A percentile compares a stretch with the other conserved stretches of the same genome.
phyloP scores from a whole-genome alignment of 2,329 filamentous ascomycete genomes.

The Penicillium sp. region DNA sequence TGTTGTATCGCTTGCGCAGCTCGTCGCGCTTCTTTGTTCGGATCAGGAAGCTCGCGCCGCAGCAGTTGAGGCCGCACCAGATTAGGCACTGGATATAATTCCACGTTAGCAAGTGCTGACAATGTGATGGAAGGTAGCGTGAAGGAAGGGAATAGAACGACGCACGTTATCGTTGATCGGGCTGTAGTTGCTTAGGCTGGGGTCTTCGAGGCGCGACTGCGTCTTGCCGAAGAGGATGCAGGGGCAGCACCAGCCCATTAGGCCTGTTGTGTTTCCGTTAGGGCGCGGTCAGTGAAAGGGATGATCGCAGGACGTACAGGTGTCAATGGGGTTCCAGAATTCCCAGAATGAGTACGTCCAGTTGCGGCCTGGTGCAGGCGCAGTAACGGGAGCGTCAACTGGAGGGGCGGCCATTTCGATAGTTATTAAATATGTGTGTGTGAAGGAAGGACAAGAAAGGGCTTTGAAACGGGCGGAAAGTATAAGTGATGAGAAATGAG shows the following conservation, averaged over 20 bases:
- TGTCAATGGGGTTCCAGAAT: slow-evolving; percentile 15
- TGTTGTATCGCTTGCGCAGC: slow-evolving; percentile 5
- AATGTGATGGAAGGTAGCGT: background rate
- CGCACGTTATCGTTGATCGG: slow-evolving; percentile 12
- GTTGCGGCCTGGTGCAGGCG: background rate
- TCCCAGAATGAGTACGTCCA: slow-evolving; percentile 16
- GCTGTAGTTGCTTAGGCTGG: slow-evolving; percentile 8
- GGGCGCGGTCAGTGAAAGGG: no score
- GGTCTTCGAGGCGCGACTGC: slow-evolving; percentile 13
- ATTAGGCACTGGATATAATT: slow-evolving; percentile 8
- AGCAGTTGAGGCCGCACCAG: slow-evolving; percentile 16
- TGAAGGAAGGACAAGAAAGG: background rate
- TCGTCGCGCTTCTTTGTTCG: slow-evolving; percentile 13
- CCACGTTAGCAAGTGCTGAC: no score
- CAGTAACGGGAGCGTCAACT: background rate
- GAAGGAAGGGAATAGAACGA: background rate
- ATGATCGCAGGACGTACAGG: background rate
- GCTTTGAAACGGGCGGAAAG: background rate
- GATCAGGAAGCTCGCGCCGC: slow-evolving; percentile 12
- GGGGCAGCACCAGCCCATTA: slow-evolving; percentile 17
- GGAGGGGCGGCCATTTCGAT: background rate
- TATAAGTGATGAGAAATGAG: background rate
- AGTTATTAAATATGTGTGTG: no score
- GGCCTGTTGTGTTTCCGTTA: background rate
- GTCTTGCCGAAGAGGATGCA: slow-evolving; percentile 17